A percentile compares a stretch with the other conserved stretches of the same genome.
phyloP scores from a whole-genome alignment of 495 filamentous ascomycete genomes.

The Hypoxylon rickii region DNA sequence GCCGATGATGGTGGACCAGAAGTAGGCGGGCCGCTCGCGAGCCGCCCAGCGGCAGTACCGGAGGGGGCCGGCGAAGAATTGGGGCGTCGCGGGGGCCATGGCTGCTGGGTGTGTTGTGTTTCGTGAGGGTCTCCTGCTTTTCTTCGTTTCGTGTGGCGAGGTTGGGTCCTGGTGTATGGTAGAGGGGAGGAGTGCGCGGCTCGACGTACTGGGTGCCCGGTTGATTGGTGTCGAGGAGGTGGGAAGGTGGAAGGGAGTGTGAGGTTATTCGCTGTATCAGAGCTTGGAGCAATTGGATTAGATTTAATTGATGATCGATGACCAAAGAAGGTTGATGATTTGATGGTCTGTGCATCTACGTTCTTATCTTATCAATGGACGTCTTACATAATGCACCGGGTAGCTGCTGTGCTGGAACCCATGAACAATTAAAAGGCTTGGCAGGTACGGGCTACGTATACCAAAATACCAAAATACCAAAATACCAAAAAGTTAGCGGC shows the following conservation, averaged over 20 bases:
- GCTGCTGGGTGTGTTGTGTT: no score
- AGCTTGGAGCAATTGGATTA: no score
- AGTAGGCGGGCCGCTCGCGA: conserved; percentile 83
- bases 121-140: conserved; percentile 3
- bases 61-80: conserved; percentile 81
- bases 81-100: conserved; percentile 66
- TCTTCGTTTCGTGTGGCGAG: conserved; percentile 1
- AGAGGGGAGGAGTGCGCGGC: no score
- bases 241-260: no score
- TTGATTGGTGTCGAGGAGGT: no score
- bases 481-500: conserved; percentile 4
- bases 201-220: no score
- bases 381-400: no score
- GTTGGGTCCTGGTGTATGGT: no score
- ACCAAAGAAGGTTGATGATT: neutral
- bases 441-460: conserved; percentile 44
- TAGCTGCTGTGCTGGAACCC: no score
- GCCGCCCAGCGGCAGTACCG: conserved; percentile 86
- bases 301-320: no score
- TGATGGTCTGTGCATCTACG: conserved; percentile 4
- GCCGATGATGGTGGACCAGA: conserved; percentile 80
- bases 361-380: neutral
- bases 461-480: conserved; percentile 35
- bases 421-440: conserved; percentile 22
- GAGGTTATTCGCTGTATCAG: no score